A percentile compares a stretch with the other conserved stretches of the same genome.
These are phyloP conservation scores for Globisporangium acanthophoron DNA, from an alignment of 352 stramenopile species.

Conservation along the genomic window DNA sequence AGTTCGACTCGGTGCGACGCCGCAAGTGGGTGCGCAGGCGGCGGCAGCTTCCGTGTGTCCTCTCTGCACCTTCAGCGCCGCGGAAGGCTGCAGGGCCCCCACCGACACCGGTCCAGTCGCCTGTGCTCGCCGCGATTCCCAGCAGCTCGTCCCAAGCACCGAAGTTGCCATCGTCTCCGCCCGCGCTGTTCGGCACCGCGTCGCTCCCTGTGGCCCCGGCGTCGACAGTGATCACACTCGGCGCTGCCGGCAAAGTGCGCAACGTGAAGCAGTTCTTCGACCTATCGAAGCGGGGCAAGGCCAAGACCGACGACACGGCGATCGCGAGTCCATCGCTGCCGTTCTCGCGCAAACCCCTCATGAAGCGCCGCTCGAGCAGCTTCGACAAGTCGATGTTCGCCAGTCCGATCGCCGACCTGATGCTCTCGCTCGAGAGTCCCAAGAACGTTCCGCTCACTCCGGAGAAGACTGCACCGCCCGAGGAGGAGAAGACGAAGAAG, in stretches of 20 bases:
- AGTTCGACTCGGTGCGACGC: conserved; percentile 64
- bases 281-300: conserved; percentile 16
- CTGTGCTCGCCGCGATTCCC: neutral
- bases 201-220: conserved; percentile 13
- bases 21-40: conserved; percentile 61
- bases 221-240: conserved; percentile 16
- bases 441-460: conserved; percentile 3
- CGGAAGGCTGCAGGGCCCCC: neutral
- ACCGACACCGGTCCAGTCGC: neutral
- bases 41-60: conserved; percentile 46
- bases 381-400: conserved; percentile 31
- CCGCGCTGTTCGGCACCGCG: conserved; percentile 12
- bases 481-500: conserved; percentile 6
- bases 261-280: conserved; percentile 34
- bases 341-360: conserved; percentile 8
- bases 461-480: conserved; percentile 5
- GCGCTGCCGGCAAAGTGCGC: conserved; percentile 23
- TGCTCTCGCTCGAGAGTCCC: conserved; percentile 11
- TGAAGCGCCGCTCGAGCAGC: conserved; percentile 37
- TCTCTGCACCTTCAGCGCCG: conserved; percentile 14
- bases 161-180: conserved; percentile 4
- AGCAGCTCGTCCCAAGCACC: neutral
- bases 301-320: conserved; percentile 24
- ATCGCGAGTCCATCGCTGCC: conserved; percentile 8
- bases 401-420: conserved; percentile 22